Conservation (phyloP, 2,329 filamentous ascomycete species). For the Colletotrichum destructivum region DNA sequence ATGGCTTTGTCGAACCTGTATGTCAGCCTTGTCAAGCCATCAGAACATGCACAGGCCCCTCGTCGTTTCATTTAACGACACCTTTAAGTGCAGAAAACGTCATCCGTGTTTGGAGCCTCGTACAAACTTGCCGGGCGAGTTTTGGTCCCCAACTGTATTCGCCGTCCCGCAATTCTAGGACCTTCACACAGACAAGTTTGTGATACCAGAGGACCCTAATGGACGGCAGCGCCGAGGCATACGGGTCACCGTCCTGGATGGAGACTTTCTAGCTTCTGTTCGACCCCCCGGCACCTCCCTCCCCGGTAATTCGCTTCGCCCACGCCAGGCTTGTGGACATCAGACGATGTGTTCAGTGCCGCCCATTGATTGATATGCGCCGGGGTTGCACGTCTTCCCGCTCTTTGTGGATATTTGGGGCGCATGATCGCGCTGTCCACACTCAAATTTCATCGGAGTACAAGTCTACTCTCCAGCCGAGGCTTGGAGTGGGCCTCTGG, state of each 20-base stretch:
- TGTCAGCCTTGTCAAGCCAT: constrained; percentile 5
- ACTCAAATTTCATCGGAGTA: constrained; percentile 10
- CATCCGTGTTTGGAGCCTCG: constrained; percentile 5
- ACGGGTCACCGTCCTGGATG: constrained; percentile 8
- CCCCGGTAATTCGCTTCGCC: constrained; percentile 6
- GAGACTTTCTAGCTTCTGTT: background rate
- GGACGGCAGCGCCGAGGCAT: constrained; percentile 22
- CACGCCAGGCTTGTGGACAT: constrained; percentile 18
- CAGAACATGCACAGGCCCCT: background rate
- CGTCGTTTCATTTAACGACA: background rate
- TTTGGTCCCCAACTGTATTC: constrained; percentile 6
- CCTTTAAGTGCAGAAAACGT: constrained; percentile 11
- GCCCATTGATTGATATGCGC: constrained; percentile 25
- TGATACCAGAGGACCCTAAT: background rate
- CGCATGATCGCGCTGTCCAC: constrained; percentile 34
- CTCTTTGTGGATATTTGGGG: constrained; percentile 33
- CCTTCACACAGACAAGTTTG: background rate
- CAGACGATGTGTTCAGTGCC: background rate
- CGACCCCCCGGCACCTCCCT: background rate
- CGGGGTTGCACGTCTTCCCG: constrained; percentile 37
- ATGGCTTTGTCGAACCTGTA: constrained; percentile 1
- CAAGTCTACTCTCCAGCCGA: constrained; percentile 12
- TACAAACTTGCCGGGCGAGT: background rate
- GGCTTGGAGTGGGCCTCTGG: constrained; percentile 7
- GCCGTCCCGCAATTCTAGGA: constrained; percentile 11